Percentiles rank a stretch among this genome's conserved stretches.
phyloP scores from a whole-genome alignment of 2,329 filamentous ascomycete species.

The Talaromyces sp. region DNA sequence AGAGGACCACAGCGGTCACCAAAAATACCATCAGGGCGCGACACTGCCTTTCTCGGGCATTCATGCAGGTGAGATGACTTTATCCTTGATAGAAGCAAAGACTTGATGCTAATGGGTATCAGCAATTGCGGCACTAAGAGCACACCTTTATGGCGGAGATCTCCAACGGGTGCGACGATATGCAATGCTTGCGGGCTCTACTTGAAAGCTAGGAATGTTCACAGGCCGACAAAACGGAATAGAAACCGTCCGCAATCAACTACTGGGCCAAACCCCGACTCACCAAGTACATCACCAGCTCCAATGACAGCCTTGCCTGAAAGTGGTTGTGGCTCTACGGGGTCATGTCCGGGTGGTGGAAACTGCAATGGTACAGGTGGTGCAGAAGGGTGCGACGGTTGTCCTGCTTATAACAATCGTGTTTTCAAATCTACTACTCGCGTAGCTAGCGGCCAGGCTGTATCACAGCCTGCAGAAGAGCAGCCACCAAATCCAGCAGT shows the following conservation, averaged over 20 bases:
- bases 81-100: constrained; percentile 8
- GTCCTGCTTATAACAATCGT: constrained; percentile 95
- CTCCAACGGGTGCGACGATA: constrained; percentile 87
- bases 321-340: constrained; percentile 50
- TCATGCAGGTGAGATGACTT: constrained; percentile 37
- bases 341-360: constrained; percentile 93
- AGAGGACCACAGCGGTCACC: constrained; percentile 31
- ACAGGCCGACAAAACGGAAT: constrained; percentile 85
- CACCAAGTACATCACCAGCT: constrained; percentile 27
- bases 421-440: constrained; percentile 75
- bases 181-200: constrained; percentile 98
- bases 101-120: constrained; percentile 16
- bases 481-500: neutral
- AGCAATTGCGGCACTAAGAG: constrained; percentile 95
- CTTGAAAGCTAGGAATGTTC: constrained; percentile 85
- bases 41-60: constrained; percentile 39
- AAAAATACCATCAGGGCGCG: constrained; percentile 30
- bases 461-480: constrained; percentile 3
- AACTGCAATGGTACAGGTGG: constrained; percentile 95
- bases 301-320: constrained; percentile 26
- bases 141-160: constrained; percentile 91
- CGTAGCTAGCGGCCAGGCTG: constrained; percentile 31
- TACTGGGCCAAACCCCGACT: constrained; percentile 22
- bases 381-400: constrained; percentile 90
- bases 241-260: constrained; percentile 55